These are phyloP conservation scores for Podospora bellae-mahoneyi DNA, from an alignment of 495 filamentous ascomycete genomes.

Conservation along the genomic window DNA sequence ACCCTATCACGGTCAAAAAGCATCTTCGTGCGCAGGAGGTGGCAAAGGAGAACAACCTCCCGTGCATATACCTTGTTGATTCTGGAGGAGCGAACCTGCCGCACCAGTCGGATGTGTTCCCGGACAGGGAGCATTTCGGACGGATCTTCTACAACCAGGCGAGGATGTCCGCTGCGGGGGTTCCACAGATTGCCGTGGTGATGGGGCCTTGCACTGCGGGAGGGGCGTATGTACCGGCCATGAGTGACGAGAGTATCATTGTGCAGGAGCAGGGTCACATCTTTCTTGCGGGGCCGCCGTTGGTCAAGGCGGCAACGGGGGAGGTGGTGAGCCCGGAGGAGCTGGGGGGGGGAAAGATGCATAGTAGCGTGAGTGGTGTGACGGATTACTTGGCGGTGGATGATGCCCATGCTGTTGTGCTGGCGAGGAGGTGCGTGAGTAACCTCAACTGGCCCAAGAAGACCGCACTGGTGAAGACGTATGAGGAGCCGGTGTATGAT, in stretches of 20 bases:
- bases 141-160: conserved; percentile 99
- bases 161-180: conserved; percentile 77
- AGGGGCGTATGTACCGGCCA: conserved; percentile 92
- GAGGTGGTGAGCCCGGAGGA: conserved; percentile 92
- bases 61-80: conserved; percentile 95
- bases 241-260: conserved; percentile 97
- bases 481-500: conserved; percentile 74
- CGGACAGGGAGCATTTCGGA: conserved; percentile 91
- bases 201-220: conserved; percentile 98
- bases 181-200: conserved; percentile 92
- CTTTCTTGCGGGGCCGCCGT: conserved; percentile 90
- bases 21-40: conserved; percentile 90
- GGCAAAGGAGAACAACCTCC: conserved; percentile 76
- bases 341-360: conserved; percentile 87
- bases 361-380: conserved; percentile 88
- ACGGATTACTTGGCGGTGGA: conserved; percentile 94
- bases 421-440: conserved; percentile 76
- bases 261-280: conserved; percentile 93
- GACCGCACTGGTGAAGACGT: conserved; percentile 21
- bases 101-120: conserved; percentile 95
- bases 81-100: conserved; percentile 95
- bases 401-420: conserved; percentile 87
- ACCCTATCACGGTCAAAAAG: conserved; percentile 97
- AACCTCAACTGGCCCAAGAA: conserved; percentile 79
- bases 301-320: conserved; percentile 95